Base-by-base conservation (phyloP, 768 basidiomycete species). In the Termitomyces titanicus region DNA sequence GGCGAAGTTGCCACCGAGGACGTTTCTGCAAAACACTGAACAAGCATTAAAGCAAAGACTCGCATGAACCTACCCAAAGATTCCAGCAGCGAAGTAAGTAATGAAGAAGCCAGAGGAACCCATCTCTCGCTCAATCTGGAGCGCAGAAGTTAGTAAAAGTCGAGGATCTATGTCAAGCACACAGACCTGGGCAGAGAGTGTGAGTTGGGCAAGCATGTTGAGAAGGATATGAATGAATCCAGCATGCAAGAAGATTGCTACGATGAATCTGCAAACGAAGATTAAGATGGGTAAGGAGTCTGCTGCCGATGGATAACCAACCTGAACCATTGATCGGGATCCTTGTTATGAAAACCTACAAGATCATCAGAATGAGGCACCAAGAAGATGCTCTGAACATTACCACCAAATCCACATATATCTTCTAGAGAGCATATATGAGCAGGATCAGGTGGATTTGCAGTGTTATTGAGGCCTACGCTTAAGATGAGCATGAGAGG, bases 1-100 rank as follows among this genome's bases (percentile, higher is more conserved):
- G 2, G 92, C 79, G 66, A 98, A 98, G 70, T 97, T 98, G 2
- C 93, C 94, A 22, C 96, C 95, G 25, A 98, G 77, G 24, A 94
- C 81, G 61, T 93, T 93, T 34, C 89, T 89, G 63, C 24, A 29
- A 17, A 13, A 44, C 5, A 27, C 17, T 58, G n/a, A 22, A 51
- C 20, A 50, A 35, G 17, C 10, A 27, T 53, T 8, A 35, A 38
- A 57, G n/a, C 39, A 12, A 5, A 44, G 39, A 27, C 31, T 55
- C 46, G 29, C 8, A 56, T 31, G 33, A 18, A 60, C 68, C 25
- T 68, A 93, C 80, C 96, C 96, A 66, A 97, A 98, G 33, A 97
- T 92, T 7, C 96, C 96, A 11, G 92, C 89, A 0, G 94, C 80
- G 42, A 94, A 81, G 69, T 98, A 99, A 3, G 92, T 83, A 12